Evolutionary conservation across 2,329 filamentous ascomycete species (phyloP).

Genomic region (Dryadomyces quercus-mongolicae): DNA sequence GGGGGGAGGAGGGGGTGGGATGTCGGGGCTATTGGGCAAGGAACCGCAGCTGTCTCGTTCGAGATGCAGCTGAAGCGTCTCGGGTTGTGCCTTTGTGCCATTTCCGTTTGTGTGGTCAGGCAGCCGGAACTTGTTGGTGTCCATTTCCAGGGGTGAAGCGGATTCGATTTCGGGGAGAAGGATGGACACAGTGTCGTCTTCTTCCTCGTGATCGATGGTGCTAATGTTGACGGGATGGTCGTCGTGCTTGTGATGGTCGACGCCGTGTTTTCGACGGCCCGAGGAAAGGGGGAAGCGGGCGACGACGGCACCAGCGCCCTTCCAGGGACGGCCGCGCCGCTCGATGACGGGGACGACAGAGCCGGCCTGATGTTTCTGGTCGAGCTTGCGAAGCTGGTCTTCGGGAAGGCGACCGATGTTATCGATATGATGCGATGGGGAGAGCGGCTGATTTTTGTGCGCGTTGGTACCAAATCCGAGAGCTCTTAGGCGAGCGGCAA

Average conservation of each 20-base stretch:
- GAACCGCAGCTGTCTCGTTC: slow-evolving; percentile 26
- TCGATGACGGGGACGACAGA: slow-evolving; percentile 40
- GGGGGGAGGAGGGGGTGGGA: slow-evolving; percentile 22
- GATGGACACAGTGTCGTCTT: slow-evolving; percentile 18
- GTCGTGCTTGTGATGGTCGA: slow-evolving; percentile 12
- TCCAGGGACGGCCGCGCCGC: slow-evolving; percentile 61
- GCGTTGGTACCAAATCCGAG: slow-evolving; percentile 45
- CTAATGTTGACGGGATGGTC: slow-evolving; percentile 4
- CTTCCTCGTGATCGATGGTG: slow-evolving; percentile 1
- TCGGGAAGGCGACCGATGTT: slow-evolving; percentile 58
- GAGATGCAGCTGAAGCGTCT: slow-evolving; percentile 45
- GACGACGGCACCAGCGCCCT: slow-evolving; percentile 47
- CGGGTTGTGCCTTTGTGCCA: slow-evolving; percentile 49
- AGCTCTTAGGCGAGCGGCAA: slow-evolving; percentile 53
- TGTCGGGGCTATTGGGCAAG: background rate
- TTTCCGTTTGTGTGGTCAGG: slow-evolving; percentile 59
- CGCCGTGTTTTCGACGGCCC: slow-evolving; percentile 8
- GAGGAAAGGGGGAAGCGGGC: slow-evolving; percentile 35
- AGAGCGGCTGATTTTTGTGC: slow-evolving; percentile 19
- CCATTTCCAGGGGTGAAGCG: slow-evolving; percentile 45
- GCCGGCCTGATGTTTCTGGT: slow-evolving; percentile 51
- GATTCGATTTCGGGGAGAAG: slow-evolving; percentile 40
- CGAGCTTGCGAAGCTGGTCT: slow-evolving; percentile 56
- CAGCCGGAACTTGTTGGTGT: slow-evolving; percentile 62
- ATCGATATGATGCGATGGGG: slow-evolving; percentile 23